These are phyloP conservation scores for Trichocladium uniseriatum DNA, from an alignment of 495 filamentous ascomycete species.

Conservation along the genomic window DNA sequence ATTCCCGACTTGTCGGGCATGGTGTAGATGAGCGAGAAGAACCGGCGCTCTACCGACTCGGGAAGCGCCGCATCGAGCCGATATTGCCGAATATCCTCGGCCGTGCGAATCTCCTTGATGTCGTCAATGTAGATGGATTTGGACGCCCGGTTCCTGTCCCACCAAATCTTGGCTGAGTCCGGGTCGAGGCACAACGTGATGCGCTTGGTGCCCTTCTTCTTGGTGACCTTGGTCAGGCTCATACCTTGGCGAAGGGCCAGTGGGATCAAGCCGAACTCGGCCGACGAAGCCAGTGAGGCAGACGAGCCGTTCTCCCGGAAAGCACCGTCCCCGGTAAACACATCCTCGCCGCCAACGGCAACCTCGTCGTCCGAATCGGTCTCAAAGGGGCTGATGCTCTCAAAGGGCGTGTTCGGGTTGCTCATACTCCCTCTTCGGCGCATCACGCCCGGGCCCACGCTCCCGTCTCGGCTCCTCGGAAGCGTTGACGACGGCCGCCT, in stretches of 20 bases:
- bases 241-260: slow-evolving; percentile 66
- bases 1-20: slow-evolving; percentile 61
- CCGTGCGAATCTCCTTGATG: slow-evolving; percentile 79
- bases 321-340: slow-evolving; percentile 21
- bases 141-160: slow-evolving; percentile 67
- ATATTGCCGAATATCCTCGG: slow-evolving; percentile 79
- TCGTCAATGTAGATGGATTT: slow-evolving; percentile 92
- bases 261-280: slow-evolving; percentile 46
- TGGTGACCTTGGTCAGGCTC: slow-evolving; percentile 67
- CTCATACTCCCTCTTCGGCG: slow-evolving; percentile 82
- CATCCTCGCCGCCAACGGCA: slow-evolving; percentile 30
- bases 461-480: slow-evolving; percentile 68
- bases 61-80: slow-evolving; percentile 69
- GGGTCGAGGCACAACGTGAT: slow-evolving; percentile 70
- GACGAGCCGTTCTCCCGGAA: slow-evolving; percentile 28
- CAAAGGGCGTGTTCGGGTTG: slow-evolving; percentile 44
- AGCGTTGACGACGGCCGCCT: slow-evolving; percentile 63
- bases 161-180: slow-evolving; percentile 73
- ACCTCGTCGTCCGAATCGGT: slow-evolving; percentile 59
- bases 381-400: slow-evolving; percentile 44
- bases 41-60: slow-evolving; percentile 53
- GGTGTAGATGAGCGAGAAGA: slow-evolving; percentile 84
- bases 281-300: slow-evolving; percentile 29
- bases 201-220: slow-evolving; percentile 62
- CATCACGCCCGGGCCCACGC: slow-evolving; percentile 79